Evolutionary conservation across 2,329 filamentous ascomycete genomes (phyloP), one percentile per base, ranked within the genome.

Genomic region (Escovopsis sp.): DNA sequence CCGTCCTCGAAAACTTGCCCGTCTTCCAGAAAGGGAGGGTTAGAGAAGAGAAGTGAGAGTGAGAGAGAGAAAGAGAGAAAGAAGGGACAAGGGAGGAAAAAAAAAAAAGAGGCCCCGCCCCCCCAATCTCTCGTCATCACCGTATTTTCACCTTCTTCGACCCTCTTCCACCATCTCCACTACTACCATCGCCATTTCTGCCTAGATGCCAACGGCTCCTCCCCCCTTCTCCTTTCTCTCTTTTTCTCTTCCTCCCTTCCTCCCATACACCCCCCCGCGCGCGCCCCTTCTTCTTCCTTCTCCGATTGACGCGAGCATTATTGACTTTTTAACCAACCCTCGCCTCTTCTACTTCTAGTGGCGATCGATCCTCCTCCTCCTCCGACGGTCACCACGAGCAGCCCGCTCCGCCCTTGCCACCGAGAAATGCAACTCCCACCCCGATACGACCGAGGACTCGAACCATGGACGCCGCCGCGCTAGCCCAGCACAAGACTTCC

Each of bases 401-500:
- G 8, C 9, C 12, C 43, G 47, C 62, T 30, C 55, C 61, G 33
- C 61, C 59, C 12, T 56, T 57, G 12, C 55, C 59, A 41, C 50
- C 54, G 49, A 53, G 57, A 37, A 53, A 59, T 42, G 48, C 57
- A 33, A 59, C 57, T 44, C 50, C 60, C 33, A 55, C 58, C 38
- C 26, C 44, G 36, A 59, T 68, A 43, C 64, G 74, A 37, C 71
- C 72, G 32, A 67, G 74, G 45, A 77, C 73, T 4, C 68, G 73
- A 47, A 78, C 74, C 12, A 67, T 78, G 63, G 74, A 77, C 50
- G 67, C 68, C 36, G 63, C 69, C 33, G 64, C 71, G 55, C 66
- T 73, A 35, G 68, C 66, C 43, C 66, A 71, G 38, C 66, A 71
- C 37, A 56, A 58, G 41, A 57, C 56, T 15, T 55, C 62, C 11